A percentile compares a stretch with the other conserved stretches of the same genome.
Conservation (phyloP, 2,329 filamentous ascomycete species). For the Verticillium dahliae region DNA sequence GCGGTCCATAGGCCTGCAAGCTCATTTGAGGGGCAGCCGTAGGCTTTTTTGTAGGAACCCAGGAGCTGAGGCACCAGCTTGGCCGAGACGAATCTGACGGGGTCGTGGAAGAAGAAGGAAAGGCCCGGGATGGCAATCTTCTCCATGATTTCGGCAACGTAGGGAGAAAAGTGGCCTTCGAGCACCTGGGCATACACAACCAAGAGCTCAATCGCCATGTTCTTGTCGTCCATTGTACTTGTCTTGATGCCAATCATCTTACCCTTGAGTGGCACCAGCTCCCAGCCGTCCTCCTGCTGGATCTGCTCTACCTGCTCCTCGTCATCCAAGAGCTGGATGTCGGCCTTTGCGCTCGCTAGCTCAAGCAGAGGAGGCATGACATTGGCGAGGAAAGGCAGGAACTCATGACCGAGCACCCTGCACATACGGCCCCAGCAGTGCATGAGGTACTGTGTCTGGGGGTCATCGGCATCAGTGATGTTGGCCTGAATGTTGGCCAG, state of each 20-base stretch:
- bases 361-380: slow-evolving; percentile 93
- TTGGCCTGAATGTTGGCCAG: slow-evolving; percentile 79
- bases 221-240: slow-evolving; percentile 94
- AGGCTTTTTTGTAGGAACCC: slow-evolving; percentile 88
- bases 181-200: slow-evolving; percentile 95
- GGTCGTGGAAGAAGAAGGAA: slow-evolving; percentile 98
- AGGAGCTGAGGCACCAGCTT: slow-evolving; percentile 91
- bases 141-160: slow-evolving; percentile 89
- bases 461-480: slow-evolving; percentile 87
- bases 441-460: slow-evolving; percentile 92
- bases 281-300: slow-evolving; percentile 95
- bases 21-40: slow-evolving; percentile 72
- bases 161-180: slow-evolving; percentile 87
- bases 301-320: slow-evolving; percentile 90
- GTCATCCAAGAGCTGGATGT: slow-evolving; percentile 92
- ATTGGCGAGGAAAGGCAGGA: slow-evolving; percentile 83
- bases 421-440: slow-evolving; percentile 99
- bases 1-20: slow-evolving; percentile 77
- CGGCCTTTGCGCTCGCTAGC: slow-evolving; percentile 88
- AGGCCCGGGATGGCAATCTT: slow-evolving; percentile 91
- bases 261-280: slow-evolving; percentile 91
- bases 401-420: slow-evolving; percentile 82
- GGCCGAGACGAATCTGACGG: slow-evolving; percentile 88
- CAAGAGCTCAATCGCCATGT: slow-evolving; percentile 98
- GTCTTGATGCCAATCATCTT: slow-evolving; percentile 99